Base-by-base conservation (phyloP, 176 grass and related monocot genomes). In the Oryza meyeriana region DNA sequence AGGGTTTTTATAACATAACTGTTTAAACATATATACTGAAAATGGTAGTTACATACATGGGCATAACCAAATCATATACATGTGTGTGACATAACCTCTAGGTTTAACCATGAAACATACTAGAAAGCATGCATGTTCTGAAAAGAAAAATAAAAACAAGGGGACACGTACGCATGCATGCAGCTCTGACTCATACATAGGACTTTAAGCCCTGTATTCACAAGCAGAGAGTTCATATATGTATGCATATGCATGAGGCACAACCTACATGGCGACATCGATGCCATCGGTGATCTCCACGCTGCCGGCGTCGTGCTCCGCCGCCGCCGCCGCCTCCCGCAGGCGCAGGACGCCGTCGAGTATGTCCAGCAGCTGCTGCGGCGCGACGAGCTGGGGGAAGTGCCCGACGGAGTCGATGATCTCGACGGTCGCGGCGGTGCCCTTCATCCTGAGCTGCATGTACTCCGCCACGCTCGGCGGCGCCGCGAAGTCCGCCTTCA, bases 371-470 rank as follows among this genome's bases (percentile, higher is more conserved):
- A 98, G 47, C 65, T 64, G 61, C 12, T 58, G 13, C 0, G 79
- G 73, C 18, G 72, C 86, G 48, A 74, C 82, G 62, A 98, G 90
- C 79, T 87, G 88, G 5, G 95, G 95, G 74, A 94, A 94, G 81
- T 98, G 95, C 0, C 95, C 95, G 10, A 79, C 66, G 4, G 77
- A 71, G 10, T 86, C 66, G 39, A 98, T 79, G 68, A 84, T 73
- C 78, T 86, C 81, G 65, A 94, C 24, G 31, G 20, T 12, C 10
- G 45, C 82, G 2, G 16, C 5, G 18, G 12, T 10, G 40, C 70
- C 7, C 66, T 8, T 83, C 48, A 98, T 89, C 38, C 66, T 78
- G 11, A 18, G 71, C 13, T 48, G 41, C 84, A 94, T 94, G 81
- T 94, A 91, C 58, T 40, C 86, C 0, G 78, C 88, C 10, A 98